A percentile compares a stretch with the other conserved stretches of the same genome.
Evolutionary conservation across 331 rosid genomes (phyloP).

Genomic region (Rosa hybrid): DNA sequence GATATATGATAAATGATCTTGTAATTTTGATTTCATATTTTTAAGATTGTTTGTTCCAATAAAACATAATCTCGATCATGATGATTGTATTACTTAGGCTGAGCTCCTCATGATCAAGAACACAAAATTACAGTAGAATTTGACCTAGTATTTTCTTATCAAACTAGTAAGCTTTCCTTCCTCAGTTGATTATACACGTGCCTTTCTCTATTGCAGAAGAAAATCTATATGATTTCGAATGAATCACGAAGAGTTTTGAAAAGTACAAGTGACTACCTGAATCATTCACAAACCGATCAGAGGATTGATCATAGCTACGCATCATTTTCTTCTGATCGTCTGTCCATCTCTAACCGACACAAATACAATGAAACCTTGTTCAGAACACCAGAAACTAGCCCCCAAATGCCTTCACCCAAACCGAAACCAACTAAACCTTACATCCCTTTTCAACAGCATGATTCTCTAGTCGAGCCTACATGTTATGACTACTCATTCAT

Average conservation of each 20-base stretch:
- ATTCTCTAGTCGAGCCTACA: slow-evolving; percentile 12
- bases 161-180: not conserved
- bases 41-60: not conserved
- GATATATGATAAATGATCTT: not conserved
- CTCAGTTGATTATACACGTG: not conserved
- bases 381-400: slow-evolving; percentile 42
- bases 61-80: not conserved
- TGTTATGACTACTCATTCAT: slow-evolving; percentile 36
- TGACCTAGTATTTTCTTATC: not conserved
- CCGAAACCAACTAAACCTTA: slow-evolving; percentile 32
- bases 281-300: slow-evolving; percentile 31
- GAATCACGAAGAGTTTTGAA: slow-evolving; percentile 39
- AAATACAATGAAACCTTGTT: slow-evolving; percentile 29
- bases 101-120: too few species aligned
- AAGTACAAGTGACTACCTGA: slow-evolving; percentile 52
- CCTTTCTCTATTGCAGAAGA: slow-evolving; percentile 40
- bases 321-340: slow-evolving; percentile 38
- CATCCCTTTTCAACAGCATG: slow-evolving; percentile 35
- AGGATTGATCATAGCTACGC: slow-evolving; percentile 34
- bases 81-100: too few species aligned
- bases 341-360: slow-evolving; percentile 39
- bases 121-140: too few species aligned
- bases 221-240: slow-evolving; percentile 32
- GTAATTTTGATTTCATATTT: not conserved
- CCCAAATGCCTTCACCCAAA: slow-evolving; percentile 34